These are phyloP conservation scores for Sclerotiophoma versabilis DNA, from an alignment of 2,329 filamentous ascomycete genomes.

Conservation along the genomic window DNA sequence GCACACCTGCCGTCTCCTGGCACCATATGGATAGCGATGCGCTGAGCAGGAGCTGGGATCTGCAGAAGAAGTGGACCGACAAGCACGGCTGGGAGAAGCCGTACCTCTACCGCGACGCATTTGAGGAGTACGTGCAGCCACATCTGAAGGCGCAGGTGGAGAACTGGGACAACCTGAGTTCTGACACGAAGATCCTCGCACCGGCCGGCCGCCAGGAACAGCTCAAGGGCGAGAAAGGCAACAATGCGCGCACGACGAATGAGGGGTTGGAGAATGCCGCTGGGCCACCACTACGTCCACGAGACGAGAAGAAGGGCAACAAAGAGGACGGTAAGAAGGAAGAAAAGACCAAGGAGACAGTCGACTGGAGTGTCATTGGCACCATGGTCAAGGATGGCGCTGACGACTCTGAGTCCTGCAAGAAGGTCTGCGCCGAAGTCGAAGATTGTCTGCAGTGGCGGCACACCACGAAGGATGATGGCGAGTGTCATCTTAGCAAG, in stretches of 20 bases:
- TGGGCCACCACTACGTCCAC: background rate
- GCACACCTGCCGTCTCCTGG: conserved; percentile 51
- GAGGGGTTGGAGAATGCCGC: conserved; percentile 20
- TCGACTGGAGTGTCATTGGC: conserved; percentile 8
- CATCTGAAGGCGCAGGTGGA: conserved; percentile 34
- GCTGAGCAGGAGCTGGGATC: conserved; percentile 39
- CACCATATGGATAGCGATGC: conserved; percentile 36
- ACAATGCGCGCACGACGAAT: conserved; percentile 12
- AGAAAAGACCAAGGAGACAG: conserved; percentile 2
- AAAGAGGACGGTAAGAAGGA: conserved; percentile 10
- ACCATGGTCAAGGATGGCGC: conserved; percentile 30
- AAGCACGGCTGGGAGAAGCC: conserved; percentile 43
- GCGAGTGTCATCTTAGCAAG: conserved; percentile 45
- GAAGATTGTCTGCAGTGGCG: conserved; percentile 50
- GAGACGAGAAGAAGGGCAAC: conserved; percentile 1
- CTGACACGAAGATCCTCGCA: conserved; percentile 29
- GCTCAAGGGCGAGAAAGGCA: conserved; percentile 8
- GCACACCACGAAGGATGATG: conserved; percentile 32
- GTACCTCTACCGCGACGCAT: conserved; percentile 45
- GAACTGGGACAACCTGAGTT: conserved; percentile 46
- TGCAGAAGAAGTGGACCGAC: conserved; percentile 44
- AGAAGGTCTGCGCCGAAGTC: conserved; percentile 33
- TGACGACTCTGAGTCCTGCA: conserved; percentile 33
- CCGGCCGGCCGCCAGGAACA: conserved; percentile 24
- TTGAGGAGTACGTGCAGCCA: conserved; percentile 40